A percentile compares a stretch with the other conserved stretches of the same genome.
Evolutionary conservation across 352 stramenopile genomes (phyloP).

Genomic region (Pelagophyceae sp.): DNA sequence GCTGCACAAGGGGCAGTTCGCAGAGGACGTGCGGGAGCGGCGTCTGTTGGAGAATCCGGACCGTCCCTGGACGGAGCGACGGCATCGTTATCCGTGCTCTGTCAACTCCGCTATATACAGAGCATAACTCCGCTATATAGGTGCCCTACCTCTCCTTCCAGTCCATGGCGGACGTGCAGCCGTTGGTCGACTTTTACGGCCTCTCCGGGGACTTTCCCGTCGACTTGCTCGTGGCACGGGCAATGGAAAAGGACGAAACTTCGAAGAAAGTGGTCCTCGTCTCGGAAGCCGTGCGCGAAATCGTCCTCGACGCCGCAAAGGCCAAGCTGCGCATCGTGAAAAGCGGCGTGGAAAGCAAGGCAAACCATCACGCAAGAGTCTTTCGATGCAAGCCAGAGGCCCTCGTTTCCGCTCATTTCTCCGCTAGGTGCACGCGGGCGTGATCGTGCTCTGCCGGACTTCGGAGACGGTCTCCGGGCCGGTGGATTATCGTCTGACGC

Average conservation of each 20-base stretch:
- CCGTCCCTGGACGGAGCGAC: no score
- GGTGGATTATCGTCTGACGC: conserved; percentile 72
- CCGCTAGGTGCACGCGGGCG: conserved; percentile 77
- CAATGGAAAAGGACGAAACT: conserved; percentile 66
- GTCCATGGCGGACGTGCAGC: neutral
- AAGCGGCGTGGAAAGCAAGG: no score
- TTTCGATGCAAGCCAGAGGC: no score
- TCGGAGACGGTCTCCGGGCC: conserved; percentile 50
- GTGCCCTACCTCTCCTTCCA: neutral
- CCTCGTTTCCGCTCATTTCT: no score
- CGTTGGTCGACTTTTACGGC: conserved; percentile 57
- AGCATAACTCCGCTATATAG: no score
- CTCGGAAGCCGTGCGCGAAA: conserved; percentile 12
- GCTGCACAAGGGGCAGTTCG: neutral
- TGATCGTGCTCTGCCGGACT: conserved; percentile 82
- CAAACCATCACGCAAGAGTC: no score
- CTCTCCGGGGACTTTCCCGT: conserved; percentile 56
- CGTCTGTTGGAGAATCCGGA: no score
- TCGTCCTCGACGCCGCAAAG: conserved; percentile 12
- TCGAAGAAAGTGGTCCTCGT: conserved; percentile 63
- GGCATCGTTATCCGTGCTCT: no score
- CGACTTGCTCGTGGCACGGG: conserved; percentile 69
- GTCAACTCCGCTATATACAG: no score
- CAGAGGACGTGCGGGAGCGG: conserved; percentile 5
- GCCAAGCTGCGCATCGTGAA: conserved; percentile 51